phyloP scores from a whole-genome alignment of 129 eudicot genomes.

The Flaveria sonorensis region DNA sequence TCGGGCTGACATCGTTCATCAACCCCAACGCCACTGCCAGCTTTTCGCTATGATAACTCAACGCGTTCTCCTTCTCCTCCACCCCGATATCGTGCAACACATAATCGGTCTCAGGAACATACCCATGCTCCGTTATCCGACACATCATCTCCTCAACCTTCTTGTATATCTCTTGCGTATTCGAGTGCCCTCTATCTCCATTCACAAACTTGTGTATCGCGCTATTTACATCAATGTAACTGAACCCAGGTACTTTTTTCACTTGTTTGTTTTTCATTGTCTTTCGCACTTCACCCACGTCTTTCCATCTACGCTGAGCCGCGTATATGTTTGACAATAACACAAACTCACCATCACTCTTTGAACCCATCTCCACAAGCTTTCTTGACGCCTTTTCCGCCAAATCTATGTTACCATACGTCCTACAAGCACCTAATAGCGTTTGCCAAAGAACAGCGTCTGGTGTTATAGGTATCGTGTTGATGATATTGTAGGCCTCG shows the following conservation, averaged over 20 bases:
- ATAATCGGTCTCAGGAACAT: constrained; percentile 64
- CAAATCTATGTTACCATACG: constrained; percentile 69
- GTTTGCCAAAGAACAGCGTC: constrained; percentile 95
- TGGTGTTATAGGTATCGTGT: constrained; percentile 71
- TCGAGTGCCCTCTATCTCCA: constrained; percentile 67
- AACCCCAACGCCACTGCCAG: constrained; percentile 87
- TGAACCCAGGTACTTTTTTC: constrained; percentile 84
- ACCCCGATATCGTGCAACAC: constrained; percentile 90
- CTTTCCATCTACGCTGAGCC: constrained; percentile 83
- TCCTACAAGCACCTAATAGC: constrained; percentile 77
- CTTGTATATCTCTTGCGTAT: constrained; percentile 53
- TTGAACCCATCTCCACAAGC: constrained; percentile 85
- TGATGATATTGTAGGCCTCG: constrained; percentile 59
- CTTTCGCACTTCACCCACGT: constrained; percentile 73
- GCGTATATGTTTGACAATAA: constrained; percentile 80
- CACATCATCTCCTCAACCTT: constrained; percentile 73
- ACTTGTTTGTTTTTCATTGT: constrained; percentile 68
- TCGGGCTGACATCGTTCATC: constrained; percentile 31
- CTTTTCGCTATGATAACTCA: constrained; percentile 85
- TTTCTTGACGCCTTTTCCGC: constrained; percentile 80
- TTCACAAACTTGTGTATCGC: constrained; percentile 64
- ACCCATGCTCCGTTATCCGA: constrained; percentile 66
- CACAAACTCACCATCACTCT: constrained; percentile 75
- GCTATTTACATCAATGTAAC: constrained; percentile 70
- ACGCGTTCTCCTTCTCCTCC: constrained; percentile 82